Evolutionary conservation across 805 yeast species (phyloP), one percentile per base, ranked within the genome.

Genomic region (Metschnikowia dekortorum): DNA sequence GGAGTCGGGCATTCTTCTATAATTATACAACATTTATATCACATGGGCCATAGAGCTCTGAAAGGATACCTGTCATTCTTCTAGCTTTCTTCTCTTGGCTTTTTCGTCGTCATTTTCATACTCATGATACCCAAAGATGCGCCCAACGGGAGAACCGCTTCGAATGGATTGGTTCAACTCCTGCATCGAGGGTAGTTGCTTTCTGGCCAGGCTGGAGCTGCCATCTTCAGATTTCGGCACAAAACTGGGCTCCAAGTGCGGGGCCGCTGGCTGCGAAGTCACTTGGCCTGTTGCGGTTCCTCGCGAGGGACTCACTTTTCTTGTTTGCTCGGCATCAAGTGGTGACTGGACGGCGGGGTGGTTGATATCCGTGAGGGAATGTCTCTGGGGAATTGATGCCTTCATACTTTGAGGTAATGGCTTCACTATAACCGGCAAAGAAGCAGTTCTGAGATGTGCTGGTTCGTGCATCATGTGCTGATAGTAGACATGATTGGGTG

Each of bases 121-220:
- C 38, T 46, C 33, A 37, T 28, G 37, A 32, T 43, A 28, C 29
- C 42, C 30, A 41, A 39, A 39, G 18, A 32, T 26, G 13, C 48
- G 28, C 13, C 31, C 32, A 34, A 36, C 32, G 8, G 51, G 41
- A 29, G 59, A 39, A 18, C 53, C 54, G 37, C 39, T 50, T 18
- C 65, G 61, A 35, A 70, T 60, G 29, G 68, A 61, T 46, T 65
- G 67, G 49, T 68, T 70, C 37, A 71, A 59, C 52, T 71, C 75
- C 34, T 66, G 63, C 35, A 71, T 73, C 8, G 70, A 65, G 4
- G 75, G 75, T 22, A 71, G 59, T 39, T 59, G 64, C 34, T 62
- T 57, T 38, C 55, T 59, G 39, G 31, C 43, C 31, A 30, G 41
- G 42, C 26, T 32, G 33, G 29, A 30, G 16, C 8, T 31, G 26